Conservation (phyloP, 2,329 filamentous ascomycete species). For the Colletotrichum tofieldiae region DNA sequence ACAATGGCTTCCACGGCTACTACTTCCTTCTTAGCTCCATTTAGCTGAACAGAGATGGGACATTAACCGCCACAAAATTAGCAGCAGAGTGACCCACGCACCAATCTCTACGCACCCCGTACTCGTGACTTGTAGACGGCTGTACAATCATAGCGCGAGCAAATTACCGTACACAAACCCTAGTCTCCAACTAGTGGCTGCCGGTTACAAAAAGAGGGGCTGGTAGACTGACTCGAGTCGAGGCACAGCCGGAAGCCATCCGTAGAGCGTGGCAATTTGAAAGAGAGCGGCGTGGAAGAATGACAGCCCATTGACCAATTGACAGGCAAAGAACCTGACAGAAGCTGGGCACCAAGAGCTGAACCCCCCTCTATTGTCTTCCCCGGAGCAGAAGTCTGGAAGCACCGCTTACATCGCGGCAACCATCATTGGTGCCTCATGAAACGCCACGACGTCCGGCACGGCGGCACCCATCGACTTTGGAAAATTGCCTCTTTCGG, state of each 20-base stretch:
- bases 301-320: not conserved
- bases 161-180: not conserved
- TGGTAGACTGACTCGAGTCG: not conserved
- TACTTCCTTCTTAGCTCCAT: too few species aligned
- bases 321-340: not conserved
- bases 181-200: not conserved
- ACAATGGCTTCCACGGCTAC: not conserved
- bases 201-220: too few species aligned
- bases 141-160: not conserved
- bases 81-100: not conserved
- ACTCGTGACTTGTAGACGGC: not conserved
- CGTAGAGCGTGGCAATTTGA: not conserved
- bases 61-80: too few species aligned
- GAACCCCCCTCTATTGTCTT: not conserved
- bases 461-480: not conserved
- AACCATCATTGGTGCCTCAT: slow-evolving; percentile 23
- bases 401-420: slow-evolving; percentile 22
- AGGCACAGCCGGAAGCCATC: not conserved
- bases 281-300: not conserved
- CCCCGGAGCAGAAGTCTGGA: not conserved
- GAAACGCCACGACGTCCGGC: slow-evolving; percentile 12
- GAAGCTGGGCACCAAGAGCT: not conserved
- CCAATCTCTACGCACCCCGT: not conserved
- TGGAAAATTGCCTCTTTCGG: slow-evolving; percentile 17
- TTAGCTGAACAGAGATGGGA: not conserved